A percentile compares a stretch with the other conserved stretches of the same genome.
Evolutionary conservation across 2,329 filamentous ascomycete species (phyloP).

Genomic region (Aspergillus ustus): DNA sequence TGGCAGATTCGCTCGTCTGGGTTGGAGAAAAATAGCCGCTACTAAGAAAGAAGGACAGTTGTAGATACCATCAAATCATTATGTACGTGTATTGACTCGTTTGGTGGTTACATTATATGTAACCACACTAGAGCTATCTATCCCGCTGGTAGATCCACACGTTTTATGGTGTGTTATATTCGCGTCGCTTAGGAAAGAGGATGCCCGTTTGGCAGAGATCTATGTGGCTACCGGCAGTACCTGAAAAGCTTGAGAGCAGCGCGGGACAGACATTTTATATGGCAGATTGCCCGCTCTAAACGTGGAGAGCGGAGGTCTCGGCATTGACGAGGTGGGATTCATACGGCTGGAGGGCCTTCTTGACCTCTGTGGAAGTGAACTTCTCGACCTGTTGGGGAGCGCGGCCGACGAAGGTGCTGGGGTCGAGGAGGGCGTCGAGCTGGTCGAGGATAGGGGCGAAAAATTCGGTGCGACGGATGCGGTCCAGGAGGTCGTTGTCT

Average conservation of each 20-base stretch:
- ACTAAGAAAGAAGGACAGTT: neutral
- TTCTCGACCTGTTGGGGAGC: slow-evolving; percentile 58
- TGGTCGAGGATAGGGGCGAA: slow-evolving; percentile 73
- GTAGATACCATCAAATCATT: slow-evolving; percentile 10
- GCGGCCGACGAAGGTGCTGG: slow-evolving; percentile 64
- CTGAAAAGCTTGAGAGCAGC: neutral
- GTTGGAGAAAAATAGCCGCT: neutral
- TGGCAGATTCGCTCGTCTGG: neutral
- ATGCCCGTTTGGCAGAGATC: neutral
- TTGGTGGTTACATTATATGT: neutral
- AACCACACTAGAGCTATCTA: neutral
- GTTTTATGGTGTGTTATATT: neutral
- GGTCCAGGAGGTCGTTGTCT: slow-evolving; percentile 78
- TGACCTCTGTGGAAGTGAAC: slow-evolving; percentile 57
- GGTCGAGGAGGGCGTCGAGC: slow-evolving; percentile 69
- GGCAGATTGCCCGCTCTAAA: slow-evolving; percentile 31
- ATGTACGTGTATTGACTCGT: neutral
- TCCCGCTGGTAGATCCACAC: neutral
- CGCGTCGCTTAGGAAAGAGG: neutral
- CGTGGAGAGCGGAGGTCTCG: slow-evolving; percentile 46
- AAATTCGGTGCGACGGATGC: slow-evolving; percentile 73
- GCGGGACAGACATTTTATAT: neutral
- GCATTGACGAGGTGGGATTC: slow-evolving; percentile 40
- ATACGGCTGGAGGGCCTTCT: slow-evolving; percentile 54
- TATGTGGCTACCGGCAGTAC: neutral